Evolutionary conservation across 2,329 filamentous ascomycete species (phyloP), one percentile per base, ranked within the genome.

Genomic region (Ilyonectria robusta): DNA sequence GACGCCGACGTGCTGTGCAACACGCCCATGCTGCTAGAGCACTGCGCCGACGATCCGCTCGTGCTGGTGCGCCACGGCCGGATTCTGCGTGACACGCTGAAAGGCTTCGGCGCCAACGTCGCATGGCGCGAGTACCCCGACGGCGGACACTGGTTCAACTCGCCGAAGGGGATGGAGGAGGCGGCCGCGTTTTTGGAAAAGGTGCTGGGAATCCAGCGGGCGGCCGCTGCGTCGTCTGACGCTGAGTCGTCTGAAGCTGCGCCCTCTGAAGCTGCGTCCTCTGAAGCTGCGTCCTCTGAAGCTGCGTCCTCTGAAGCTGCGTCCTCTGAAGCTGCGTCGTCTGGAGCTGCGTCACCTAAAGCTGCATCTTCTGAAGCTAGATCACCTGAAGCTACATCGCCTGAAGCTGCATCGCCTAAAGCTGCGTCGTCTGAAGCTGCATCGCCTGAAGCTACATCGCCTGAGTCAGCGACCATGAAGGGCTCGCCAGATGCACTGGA

Each of bases 121-220:
- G 66, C 70, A 10, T 84, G 82, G 81, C 80, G 73, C 40, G 80
- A 84, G 68, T 86, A 86, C 66, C 68, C 74, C 1, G 68, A 76
- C 19, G 84, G 84, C 10, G 81, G 80, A 0, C 82, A 86, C 66
- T 84, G 83, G 82, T 77, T 85, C 50, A 81, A 85, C 65, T 77
- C 80, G 15, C 83, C 83, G 0, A 59, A 71, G 1, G 84, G 84
- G 0, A 78, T 84, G 29, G 82, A 85, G 62, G 83, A 85, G 65
- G 78, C 78, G 1, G 74, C 79, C 8, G 67, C 66, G 2, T 84
- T 83, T 63, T 58, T 84, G 29, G 67, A 59, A 26, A 40, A 56
- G 29, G 40, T 35, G 2, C 29, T 63, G 10, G 59, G 40, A 19
- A 17, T 62, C 19, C n/a, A 44, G 44, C 48, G 62, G 15, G 48